Percentiles rank a stretch among this genome's conserved stretches.
Conservation (phyloP, 768 basidiomycete genomes). For the Mycena rosella region DNA sequence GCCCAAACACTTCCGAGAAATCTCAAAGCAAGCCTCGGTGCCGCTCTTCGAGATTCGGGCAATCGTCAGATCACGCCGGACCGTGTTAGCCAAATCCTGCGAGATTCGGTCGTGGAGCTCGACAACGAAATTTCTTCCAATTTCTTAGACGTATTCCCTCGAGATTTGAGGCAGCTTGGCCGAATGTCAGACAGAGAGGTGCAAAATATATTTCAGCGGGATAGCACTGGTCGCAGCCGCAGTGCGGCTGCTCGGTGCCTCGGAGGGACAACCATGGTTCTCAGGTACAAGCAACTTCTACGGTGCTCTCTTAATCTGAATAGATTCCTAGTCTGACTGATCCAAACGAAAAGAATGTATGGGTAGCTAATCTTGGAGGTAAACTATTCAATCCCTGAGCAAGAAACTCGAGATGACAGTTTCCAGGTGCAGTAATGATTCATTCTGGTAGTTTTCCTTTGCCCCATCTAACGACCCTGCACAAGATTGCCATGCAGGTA, state of each 20-base stretch:
- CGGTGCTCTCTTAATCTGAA: not conserved
- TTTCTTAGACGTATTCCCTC: slow-evolving; percentile 59
- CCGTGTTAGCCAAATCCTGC: slow-evolving; percentile 53
- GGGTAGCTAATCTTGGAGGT: slow-evolving; percentile 70
- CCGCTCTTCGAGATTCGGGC: slow-evolving; percentile 30
- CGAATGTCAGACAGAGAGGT: slow-evolving; percentile 29
- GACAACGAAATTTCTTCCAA: slow-evolving; percentile 60
- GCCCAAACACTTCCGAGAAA: slow-evolving; percentile 55
- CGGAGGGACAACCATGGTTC: slow-evolving; percentile 66
- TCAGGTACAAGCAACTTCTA: slow-evolving; percentile 40
- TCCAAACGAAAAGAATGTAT: slow-evolving; percentile 62
- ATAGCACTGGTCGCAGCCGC: slow-evolving; percentile 16
- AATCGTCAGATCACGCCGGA: slow-evolving; percentile 50
- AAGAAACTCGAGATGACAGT: not conserved
- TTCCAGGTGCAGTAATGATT: slow-evolving; percentile 19
- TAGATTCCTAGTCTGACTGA: slow-evolving; percentile 59
- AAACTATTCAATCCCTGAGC: not conserved
- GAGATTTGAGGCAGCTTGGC: slow-evolving; percentile 35
- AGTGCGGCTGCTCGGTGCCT: slow-evolving; percentile 51
- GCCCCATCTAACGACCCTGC: slow-evolving; percentile 2
- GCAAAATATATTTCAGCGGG: slow-evolving; percentile 26
- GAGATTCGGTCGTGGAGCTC: slow-evolving; percentile 52
- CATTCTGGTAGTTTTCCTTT: not conserved
- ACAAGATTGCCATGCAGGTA: slow-evolving; percentile 63
- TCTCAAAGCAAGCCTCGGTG: slow-evolving; percentile 51